These are phyloP conservation scores for Hirschioporus abietinus DNA, from an alignment of 768 basidiomycete species.

Conservation along the genomic window DNA sequence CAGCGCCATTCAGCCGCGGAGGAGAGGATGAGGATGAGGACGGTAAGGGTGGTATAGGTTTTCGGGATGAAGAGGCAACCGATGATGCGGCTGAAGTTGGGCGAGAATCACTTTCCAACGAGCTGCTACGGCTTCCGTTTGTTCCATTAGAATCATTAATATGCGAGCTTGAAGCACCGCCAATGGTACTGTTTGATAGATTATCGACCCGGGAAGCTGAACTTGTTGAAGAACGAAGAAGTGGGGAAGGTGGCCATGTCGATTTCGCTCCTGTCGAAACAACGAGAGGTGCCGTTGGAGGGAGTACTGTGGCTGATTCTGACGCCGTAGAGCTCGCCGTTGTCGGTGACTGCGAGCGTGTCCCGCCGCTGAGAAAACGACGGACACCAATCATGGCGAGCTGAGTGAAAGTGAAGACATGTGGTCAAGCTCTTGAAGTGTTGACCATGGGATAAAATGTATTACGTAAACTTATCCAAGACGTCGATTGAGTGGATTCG, in stretches of 20 bases:
- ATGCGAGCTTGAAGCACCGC: conserved; percentile 40
- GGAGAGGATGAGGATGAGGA: conserved; percentile 15
- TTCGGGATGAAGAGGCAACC: conserved; percentile 23
- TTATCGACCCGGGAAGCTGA: conserved; percentile 23
- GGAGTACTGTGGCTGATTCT: conserved; percentile 11
- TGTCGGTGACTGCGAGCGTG: conserved; percentile 19
- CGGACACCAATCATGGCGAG: conserved; percentile 65
- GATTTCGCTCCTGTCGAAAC: conserved; percentile 25
- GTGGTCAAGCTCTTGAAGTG: background rate
- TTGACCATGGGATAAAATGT: background rate
- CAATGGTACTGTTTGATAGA: conserved; percentile 19
- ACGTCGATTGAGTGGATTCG: background rate
- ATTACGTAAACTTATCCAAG: background rate
- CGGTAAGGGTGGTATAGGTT: conserved; percentile 19
- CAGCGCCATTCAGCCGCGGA: background rate
- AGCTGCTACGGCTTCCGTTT: conserved; percentile 27
- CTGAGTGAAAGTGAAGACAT: background rate
- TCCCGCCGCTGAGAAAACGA: conserved; percentile 48
- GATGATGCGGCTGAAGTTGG: conserved; percentile 22
- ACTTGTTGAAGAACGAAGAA: conserved; percentile 22
- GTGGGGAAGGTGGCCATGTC: conserved; percentile 38
- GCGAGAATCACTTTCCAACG: conserved; percentile 11
- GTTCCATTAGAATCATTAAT: conserved; percentile 26
- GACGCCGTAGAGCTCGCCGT: conserved; percentile 12
- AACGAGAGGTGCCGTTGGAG: conserved; percentile 20